phyloP scores from a whole-genome alignment of 2,329 filamentous ascomycete genomes.

The Pseudocercospora fuligena region DNA sequence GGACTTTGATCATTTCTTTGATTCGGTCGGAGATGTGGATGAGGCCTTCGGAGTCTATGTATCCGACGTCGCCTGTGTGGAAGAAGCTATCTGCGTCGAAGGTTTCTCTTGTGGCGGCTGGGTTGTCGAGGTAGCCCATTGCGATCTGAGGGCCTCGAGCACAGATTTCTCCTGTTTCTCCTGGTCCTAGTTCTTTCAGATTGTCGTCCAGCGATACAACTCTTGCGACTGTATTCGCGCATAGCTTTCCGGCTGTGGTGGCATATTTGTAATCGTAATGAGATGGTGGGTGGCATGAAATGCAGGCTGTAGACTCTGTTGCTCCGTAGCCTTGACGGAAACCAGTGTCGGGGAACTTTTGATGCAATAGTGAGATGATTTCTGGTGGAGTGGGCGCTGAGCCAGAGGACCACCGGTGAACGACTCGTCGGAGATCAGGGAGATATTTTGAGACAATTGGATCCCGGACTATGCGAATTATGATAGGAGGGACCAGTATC shows the following conservation, averaged over 20 bases:
- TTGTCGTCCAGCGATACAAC: conserved; percentile 59
- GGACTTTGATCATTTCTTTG: conserved; percentile 73
- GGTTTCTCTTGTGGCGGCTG: conserved; percentile 45
- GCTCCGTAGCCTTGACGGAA: conserved; percentile 73
- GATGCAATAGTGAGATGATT: conserved; percentile 60
- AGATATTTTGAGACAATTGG: conserved; percentile 59
- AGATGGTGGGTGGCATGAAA: conserved; percentile 63
- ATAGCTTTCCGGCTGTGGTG: conserved; percentile 59
- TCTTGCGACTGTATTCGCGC: conserved; percentile 64
- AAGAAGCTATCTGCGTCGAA: conserved; percentile 57
- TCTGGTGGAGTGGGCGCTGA: conserved; percentile 63
- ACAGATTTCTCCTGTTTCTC: conserved; percentile 56
- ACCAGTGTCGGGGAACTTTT: conserved; percentile 62
- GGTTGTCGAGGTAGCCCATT: conserved; percentile 44
- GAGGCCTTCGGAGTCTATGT: conserved; percentile 60
- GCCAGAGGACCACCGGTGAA: conserved; percentile 63
- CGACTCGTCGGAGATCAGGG: conserved; percentile 48
- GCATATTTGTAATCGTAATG: conserved; percentile 64
- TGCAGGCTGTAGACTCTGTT: conserved; percentile 68
- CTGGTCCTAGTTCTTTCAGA: conserved; percentile 52
- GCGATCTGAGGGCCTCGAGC: conserved; percentile 45
- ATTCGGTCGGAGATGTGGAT: conserved; percentile 65
- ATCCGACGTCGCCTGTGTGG: conserved; percentile 64
- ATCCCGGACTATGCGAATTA: conserved; percentile 65
- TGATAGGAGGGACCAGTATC: conserved; percentile 63